phyloP scores from a whole-genome alignment of 2,329 filamentous ascomycete genomes.

The Ascochyta lentis region DNA sequence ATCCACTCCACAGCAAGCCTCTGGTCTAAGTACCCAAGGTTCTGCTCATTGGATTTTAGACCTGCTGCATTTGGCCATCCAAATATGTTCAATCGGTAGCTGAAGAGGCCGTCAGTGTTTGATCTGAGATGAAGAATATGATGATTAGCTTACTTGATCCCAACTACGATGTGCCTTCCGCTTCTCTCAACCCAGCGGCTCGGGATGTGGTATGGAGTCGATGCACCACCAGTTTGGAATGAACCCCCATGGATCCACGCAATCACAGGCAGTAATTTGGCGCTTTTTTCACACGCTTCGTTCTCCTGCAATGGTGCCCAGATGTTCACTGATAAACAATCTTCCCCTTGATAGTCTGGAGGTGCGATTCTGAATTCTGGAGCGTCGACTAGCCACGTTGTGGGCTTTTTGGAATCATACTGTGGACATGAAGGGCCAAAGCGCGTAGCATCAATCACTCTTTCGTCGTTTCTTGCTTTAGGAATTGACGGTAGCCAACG shows the following conservation, averaged over 20 bases:
- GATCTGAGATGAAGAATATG: neutral
- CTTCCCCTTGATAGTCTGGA: conserved; percentile 43
- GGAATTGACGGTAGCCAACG: conserved; percentile 42
- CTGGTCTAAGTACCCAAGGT: conserved; percentile 50
- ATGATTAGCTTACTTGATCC: conserved; percentile 34
- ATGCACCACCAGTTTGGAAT: conserved; percentile 53
- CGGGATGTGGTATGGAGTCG: conserved; percentile 49
- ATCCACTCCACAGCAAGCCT: conserved; percentile 49
- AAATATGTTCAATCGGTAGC: conserved; percentile 50
- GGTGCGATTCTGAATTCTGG: conserved; percentile 31
- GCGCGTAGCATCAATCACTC: conserved; percentile 32
- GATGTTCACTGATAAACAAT: conserved; percentile 57
- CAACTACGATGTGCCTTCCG: conserved; percentile 45
- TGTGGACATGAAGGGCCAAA: conserved; percentile 41
- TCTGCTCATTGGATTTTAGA: conserved; percentile 36
- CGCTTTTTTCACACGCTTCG: neutral
- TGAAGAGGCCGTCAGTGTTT: neutral
- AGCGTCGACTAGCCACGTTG: conserved; percentile 31
- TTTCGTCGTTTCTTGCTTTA: conserved; percentile 17
- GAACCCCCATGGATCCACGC: conserved; percentile 59
- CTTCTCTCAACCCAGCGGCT: conserved; percentile 41
- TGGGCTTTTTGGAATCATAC: conserved; percentile 21
- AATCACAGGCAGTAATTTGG: conserved; percentile 51
- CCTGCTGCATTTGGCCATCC: conserved; percentile 49
- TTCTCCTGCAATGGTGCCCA: conserved; percentile 48